Evolutionary conservation across 495 filamentous ascomycete species (phyloP).

Genomic region (Xylaria venustula): DNA sequence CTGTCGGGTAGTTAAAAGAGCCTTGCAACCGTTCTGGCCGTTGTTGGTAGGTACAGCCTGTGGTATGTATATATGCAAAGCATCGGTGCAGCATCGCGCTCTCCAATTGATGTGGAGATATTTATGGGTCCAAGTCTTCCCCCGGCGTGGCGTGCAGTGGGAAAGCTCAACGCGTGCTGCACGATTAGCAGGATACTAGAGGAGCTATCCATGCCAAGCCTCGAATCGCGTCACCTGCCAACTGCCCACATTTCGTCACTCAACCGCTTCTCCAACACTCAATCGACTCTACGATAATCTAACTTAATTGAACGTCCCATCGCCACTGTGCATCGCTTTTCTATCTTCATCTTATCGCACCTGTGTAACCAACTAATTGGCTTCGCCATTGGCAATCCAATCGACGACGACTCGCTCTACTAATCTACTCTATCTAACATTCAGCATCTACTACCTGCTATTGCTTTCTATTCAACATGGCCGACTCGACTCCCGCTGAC

Average conservation of each 20-base stretch:
- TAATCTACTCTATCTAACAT: neutral
- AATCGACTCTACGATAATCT: neutral
- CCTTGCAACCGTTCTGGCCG: no score
- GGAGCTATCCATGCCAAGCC: neutral
- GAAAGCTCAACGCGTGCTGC: no score
- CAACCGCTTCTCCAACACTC: neutral
- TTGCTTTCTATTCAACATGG: conserved; percentile 28
- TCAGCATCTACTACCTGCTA: no score
- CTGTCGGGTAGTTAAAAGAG: no score
- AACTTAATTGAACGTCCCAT: neutral
- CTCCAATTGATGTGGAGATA: no score
- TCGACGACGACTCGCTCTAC: neutral
- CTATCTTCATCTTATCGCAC: neutral
- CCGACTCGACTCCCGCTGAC: conserved; percentile 27
- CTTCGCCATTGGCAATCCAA: neutral
- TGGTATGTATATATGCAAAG: no score
- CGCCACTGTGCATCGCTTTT: neutral
- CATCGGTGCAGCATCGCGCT: no score
- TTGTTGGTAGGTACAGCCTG: no score
- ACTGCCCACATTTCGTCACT: conserved; percentile 5
- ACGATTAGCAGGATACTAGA: no score
- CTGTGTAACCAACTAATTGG: neutral
- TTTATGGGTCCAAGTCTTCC: no score
- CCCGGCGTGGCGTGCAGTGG: no score
- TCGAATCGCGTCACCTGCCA: neutral